phyloP scores from a whole-genome alignment of 352 stramenopile species.

The Thraustotheca clavata region DNA sequence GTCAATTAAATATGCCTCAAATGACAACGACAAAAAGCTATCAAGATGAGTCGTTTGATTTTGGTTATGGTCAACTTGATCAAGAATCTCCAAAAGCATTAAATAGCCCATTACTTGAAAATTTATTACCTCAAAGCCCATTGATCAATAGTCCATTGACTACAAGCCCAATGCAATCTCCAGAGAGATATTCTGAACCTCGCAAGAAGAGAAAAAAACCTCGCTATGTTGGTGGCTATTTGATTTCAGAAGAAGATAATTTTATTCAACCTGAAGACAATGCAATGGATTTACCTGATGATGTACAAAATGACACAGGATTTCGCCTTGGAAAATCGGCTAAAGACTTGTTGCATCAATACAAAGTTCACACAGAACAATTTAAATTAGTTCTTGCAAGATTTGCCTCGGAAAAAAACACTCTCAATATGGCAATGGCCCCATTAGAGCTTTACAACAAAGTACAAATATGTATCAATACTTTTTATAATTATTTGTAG shows the following conservation, averaged over 20 bases:
- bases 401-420: not conserved
- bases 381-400: slow-evolving; percentile 18
- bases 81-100: too few species aligned
- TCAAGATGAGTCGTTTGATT: too few species aligned
- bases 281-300: slow-evolving; percentile 54
- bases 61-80: too few species aligned
- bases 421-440: not conserved
- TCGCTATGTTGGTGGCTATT: slow-evolving; percentile 67
- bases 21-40: too few species aligned
- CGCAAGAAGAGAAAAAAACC: slow-evolving; percentile 31
- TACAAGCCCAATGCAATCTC: not conserved
- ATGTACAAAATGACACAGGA: slow-evolving; percentile 52
- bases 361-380: slow-evolving; percentile 18
- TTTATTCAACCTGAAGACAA: slow-evolving; percentile 55
- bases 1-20: too few species aligned
- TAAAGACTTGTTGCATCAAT: slow-evolving; percentile 29
- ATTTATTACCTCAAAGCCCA: too few species aligned
- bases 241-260: slow-evolving; percentile 16
- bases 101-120: too few species aligned
- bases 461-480: not conserved
- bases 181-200: not conserved
- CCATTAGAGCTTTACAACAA: not conserved
- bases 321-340: slow-evolving; percentile 41
- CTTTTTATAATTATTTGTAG: not conserved
- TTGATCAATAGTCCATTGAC: too few species aligned